Evolutionary conservation across 768 basidiomycete genomes (phyloP).

Genomic region (Calocybe indica): DNA sequence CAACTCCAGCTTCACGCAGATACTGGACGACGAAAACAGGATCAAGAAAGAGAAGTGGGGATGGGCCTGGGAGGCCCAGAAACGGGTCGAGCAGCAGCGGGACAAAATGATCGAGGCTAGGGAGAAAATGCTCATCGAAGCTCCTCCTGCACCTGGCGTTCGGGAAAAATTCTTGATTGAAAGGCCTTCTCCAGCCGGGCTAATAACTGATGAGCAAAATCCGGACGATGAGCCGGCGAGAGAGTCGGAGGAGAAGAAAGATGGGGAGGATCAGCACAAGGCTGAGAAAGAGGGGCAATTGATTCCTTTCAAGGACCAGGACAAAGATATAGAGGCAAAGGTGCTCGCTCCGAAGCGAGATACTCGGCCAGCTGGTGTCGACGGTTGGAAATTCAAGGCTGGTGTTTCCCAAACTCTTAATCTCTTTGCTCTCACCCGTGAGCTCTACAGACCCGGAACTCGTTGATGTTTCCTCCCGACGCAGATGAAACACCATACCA

Average conservation of each 20-base stretch:
- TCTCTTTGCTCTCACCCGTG: conserved; percentile 2
- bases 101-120: conserved; percentile 60
- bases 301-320: conserved; percentile 19
- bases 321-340: conserved; percentile 37
- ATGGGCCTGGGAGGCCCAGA: conserved; percentile 96
- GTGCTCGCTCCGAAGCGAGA: conserved; percentile 82
- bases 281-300: conserved; percentile 13
- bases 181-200: conserved; percentile 45
- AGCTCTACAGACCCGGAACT: conserved; percentile 74
- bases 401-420: conserved; percentile 1
- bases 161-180: conserved; percentile 64
- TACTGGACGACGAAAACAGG: conserved; percentile 85
- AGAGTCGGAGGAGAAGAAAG: conserved; percentile 16
- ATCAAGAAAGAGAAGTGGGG: conserved; percentile 72
- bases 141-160: conserved; percentile 54
- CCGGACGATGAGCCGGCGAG: conserved; percentile 16
- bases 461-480: conserved; percentile 93
- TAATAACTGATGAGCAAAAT: conserved; percentile 37
- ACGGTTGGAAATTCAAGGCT: conserved; percentile 82
- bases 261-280: conserved; percentile 18
- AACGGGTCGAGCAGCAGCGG: conserved; percentile 63
- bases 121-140: conserved; percentile 70
- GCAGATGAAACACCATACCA: conserved; percentile 81
- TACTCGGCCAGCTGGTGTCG: conserved; percentile 63
- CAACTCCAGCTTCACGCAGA: conserved; percentile 93